These are phyloP conservation scores for Fusarium xyrophilum DNA, from an alignment of 2,329 filamentous ascomycete genomes.

Conservation along the genomic window DNA sequence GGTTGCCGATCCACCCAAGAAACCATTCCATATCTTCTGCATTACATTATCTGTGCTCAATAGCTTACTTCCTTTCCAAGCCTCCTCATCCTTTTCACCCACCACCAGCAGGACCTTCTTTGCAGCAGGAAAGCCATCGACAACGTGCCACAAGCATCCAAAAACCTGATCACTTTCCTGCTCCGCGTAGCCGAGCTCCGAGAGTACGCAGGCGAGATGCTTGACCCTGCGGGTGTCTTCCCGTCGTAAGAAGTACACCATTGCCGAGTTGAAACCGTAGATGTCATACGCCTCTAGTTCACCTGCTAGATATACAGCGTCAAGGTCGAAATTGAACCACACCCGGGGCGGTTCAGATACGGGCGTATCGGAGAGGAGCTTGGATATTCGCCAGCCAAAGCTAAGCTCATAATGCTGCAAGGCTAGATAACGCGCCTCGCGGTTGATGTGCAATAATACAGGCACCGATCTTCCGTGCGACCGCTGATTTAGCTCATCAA, in stretches of 20 bases:
- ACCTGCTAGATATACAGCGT: slow-evolving; percentile 56
- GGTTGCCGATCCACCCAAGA: slow-evolving; percentile 51
- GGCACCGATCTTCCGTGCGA: slow-evolving; percentile 45
- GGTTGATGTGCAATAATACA: slow-evolving; percentile 54
- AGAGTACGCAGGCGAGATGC: slow-evolving; percentile 53
- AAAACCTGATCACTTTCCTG: slow-evolving; percentile 55
- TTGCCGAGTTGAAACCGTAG: slow-evolving; percentile 56
- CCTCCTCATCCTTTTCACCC: slow-evolving; percentile 48
- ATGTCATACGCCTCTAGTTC: slow-evolving; percentile 57
- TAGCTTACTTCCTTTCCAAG: slow-evolving; percentile 42
- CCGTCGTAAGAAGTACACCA: slow-evolving; percentile 56
- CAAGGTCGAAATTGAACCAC: slow-evolving; percentile 57
- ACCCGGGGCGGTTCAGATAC: slow-evolving; percentile 48
- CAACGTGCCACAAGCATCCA: slow-evolving; percentile 55
- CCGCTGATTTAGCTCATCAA: slow-evolving; percentile 39
- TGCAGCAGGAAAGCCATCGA: slow-evolving; percentile 52
- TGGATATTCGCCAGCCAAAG: slow-evolving; percentile 56
- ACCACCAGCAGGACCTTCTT: slow-evolving; percentile 52
- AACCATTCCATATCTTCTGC: slow-evolving; percentile 58
- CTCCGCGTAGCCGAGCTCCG: slow-evolving; percentile 53
- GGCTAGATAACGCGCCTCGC: slow-evolving; percentile 52
- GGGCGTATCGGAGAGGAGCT: slow-evolving; percentile 47
- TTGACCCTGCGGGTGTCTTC: slow-evolving; percentile 54
- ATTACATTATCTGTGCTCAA: slow-evolving; percentile 48
- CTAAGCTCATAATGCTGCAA: slow-evolving; percentile 54